Evolutionary conservation across 2,329 filamentous ascomycete species (phyloP).

Genomic region (Hymenoscyphus fructigenus): DNA sequence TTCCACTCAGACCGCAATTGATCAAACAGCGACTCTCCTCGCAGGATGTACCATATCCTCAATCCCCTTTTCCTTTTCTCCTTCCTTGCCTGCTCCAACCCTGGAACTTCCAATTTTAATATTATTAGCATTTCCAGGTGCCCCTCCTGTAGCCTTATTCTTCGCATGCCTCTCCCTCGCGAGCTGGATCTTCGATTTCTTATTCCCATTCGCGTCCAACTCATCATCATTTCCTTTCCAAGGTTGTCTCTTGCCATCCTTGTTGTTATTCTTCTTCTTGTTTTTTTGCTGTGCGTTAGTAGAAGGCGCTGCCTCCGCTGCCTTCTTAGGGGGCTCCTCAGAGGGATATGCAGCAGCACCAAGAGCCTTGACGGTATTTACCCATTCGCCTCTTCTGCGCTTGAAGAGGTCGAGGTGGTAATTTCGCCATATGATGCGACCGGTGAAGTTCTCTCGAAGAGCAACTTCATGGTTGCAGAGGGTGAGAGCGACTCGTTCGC

Average conservation of each 20-base stretch:
- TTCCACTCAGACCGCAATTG: neutral
- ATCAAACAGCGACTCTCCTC: neutral
- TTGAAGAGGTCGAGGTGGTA: slow-evolving; percentile 74
- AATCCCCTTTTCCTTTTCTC: slow-evolving; percentile 14
- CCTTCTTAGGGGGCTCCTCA: neutral
- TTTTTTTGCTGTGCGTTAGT: slow-evolving; percentile 3
- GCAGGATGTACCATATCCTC: slow-evolving; percentile 14
- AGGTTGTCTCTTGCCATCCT: slow-evolving; percentile 14
- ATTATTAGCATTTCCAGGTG: neutral
- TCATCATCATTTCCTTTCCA: neutral
- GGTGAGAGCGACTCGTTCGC: slow-evolving; percentile 65
- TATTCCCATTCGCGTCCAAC: slow-evolving; percentile 11
- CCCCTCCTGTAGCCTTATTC: slow-evolving; percentile 22
- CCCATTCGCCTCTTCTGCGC: slow-evolving; percentile 61
- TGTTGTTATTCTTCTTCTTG: slow-evolving; percentile 18
- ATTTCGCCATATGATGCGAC: slow-evolving; percentile 69
- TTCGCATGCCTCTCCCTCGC: slow-evolving; percentile 35
- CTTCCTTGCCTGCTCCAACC: neutral
- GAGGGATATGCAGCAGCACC: slow-evolving; percentile 8
- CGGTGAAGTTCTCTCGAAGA: slow-evolving; percentile 63
- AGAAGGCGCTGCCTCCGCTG: neutral
- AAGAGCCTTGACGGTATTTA: slow-evolving; percentile 51
- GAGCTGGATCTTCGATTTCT: slow-evolving; percentile 34
- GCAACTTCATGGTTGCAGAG: slow-evolving; percentile 57
- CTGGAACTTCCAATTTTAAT: slow-evolving; percentile 5